These are phyloP conservation scores for Staphylotrichum longicolle DNA, from an alignment of 495 filamentous ascomycete genomes.

Conservation along the genomic window DNA sequence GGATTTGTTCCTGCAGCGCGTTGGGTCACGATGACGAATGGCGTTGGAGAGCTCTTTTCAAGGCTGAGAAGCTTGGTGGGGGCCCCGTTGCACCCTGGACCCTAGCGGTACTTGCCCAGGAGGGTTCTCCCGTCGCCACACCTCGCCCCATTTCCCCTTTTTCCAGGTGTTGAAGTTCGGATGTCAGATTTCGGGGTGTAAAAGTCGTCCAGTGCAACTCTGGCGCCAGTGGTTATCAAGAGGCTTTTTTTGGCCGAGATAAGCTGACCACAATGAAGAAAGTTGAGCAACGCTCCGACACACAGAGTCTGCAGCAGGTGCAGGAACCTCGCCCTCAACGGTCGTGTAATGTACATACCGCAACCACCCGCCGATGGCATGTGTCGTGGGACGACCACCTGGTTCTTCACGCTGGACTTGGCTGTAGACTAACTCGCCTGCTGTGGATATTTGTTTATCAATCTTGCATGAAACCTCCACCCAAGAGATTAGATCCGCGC, in stretches of 20 bases:
- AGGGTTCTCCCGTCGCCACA: conserved; percentile 4
- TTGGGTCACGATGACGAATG: conserved; percentile 1
- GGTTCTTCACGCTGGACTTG: too few species aligned
- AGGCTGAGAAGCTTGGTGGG: neutral
- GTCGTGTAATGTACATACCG: neutral
- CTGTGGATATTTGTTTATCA: conserved; percentile 21
- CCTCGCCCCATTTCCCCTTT: neutral
- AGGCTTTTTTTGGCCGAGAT: too few species aligned
- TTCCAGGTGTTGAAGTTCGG: neutral
- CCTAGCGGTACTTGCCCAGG: neutral
- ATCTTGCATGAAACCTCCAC: conserved; percentile 17
- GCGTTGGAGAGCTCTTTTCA: too few species aligned
- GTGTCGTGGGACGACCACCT: too few species aligned
- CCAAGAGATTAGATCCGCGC: conserved; percentile 22
- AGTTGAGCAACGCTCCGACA: too few species aligned
- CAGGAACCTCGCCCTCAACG: too few species aligned
- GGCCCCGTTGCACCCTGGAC: neutral
- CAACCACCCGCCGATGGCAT: too few species aligned
- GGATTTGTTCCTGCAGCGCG: conserved; percentile 13
- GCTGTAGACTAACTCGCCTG: neutral
- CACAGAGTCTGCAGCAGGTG: too few species aligned
- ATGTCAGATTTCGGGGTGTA: too few species aligned
- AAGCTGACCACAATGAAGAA: too few species aligned
- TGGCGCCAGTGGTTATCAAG: too few species aligned
- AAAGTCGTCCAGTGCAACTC: too few species aligned